These are phyloP conservation scores for Clavispora carvajalis DNA, from an alignment of 805 yeast genomes.

Conservation along the genomic window DNA sequence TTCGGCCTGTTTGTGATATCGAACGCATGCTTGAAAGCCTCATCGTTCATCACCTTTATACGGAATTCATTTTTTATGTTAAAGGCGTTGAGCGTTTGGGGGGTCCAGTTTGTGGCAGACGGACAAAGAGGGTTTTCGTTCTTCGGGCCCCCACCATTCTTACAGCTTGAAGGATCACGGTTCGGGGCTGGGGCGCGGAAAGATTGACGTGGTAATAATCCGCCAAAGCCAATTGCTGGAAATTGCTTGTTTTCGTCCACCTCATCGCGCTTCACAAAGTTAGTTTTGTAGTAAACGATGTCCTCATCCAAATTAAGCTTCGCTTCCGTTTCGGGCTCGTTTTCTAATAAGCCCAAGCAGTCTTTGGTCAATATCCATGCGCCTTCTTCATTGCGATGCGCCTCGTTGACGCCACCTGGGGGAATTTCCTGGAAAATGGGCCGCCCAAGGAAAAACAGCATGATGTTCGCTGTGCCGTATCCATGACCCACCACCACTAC, in stretches of 20 bases:
- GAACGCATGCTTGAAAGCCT: slow-evolving; percentile 30
- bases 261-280: slow-evolving; percentile 35
- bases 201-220: slow-evolving; percentile 27
- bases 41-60: slow-evolving; percentile 33
- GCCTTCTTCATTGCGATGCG: slow-evolving; percentile 17
- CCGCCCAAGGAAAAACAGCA: slow-evolving; percentile 37
- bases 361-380: slow-evolving; percentile 32
- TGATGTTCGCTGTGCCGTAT: slow-evolving; percentile 34
- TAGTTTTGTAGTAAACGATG: slow-evolving; percentile 40
- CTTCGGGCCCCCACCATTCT: no score
- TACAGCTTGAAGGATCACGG: no score
- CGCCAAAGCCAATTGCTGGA: slow-evolving; percentile 14
- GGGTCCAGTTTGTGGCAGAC: slow-evolving; percentile 37
- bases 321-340: slow-evolving; percentile 19
- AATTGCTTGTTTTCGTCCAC: slow-evolving; percentile 13
- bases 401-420: slow-evolving; percentile 32
- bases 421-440: slow-evolving; percentile 43
- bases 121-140: slow-evolving; percentile 30
- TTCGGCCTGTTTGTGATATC: slow-evolving; percentile 27
- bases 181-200: slow-evolving; percentile 21
- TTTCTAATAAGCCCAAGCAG: slow-evolving; percentile 25
- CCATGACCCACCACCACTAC: slow-evolving; percentile 39
- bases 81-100: slow-evolving; percentile 23
- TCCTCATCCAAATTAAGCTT: slow-evolving; percentile 36
- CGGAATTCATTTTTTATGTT: slow-evolving; percentile 29